Conservation (phyloP, 768 basidiomycete genomes). For the Xerocomus spinulosus region DNA sequence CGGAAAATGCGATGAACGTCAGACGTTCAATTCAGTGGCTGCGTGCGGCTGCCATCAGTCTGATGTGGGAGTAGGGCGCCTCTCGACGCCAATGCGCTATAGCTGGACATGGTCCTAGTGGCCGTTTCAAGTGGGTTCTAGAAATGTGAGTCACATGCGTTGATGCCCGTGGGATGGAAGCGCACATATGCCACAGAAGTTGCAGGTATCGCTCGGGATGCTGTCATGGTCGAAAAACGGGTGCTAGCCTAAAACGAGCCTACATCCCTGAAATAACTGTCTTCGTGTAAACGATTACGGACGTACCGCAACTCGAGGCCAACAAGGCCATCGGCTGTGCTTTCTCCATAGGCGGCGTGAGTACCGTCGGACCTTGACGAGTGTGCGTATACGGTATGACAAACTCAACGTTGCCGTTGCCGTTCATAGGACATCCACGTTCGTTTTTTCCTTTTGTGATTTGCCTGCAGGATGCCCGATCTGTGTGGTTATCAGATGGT, state of each 20-base stretch:
- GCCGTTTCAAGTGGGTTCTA: conserved; percentile 19
- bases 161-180: conserved; percentile 26
- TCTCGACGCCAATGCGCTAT: conserved; percentile 12
- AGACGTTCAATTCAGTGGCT: conserved; percentile 4
- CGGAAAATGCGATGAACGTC: conserved; percentile 4
- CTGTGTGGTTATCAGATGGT: conserved; percentile 18
- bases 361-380: conserved; percentile 19
- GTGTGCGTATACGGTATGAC: conserved; percentile 6
- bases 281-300: conserved; percentile 14
- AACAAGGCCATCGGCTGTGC: conserved; percentile 28
- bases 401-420: conserved; percentile 21
- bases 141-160: conserved; percentile 15
- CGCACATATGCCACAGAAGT: conserved; percentile 11
- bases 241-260: conserved; percentile 14
- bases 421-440: conserved; percentile 8
- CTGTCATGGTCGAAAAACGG: conserved; percentile 22
- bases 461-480: conserved; percentile 23
- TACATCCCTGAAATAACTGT: conserved; percentile 22
- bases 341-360: conserved; percentile 4
- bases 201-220: conserved; percentile 22
- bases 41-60: conserved; percentile 3
- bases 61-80: conserved; percentile 6
- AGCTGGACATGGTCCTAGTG: conserved; percentile 5
- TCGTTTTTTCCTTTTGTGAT: conserved; percentile 23
- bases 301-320: conserved; percentile 5